Percentiles rank a stretch among this genome's conserved stretches.
phyloP scores from a whole-genome alignment of 2,329 filamentous ascomycete species.

The Neopestalotiopsis sp. region DNA sequence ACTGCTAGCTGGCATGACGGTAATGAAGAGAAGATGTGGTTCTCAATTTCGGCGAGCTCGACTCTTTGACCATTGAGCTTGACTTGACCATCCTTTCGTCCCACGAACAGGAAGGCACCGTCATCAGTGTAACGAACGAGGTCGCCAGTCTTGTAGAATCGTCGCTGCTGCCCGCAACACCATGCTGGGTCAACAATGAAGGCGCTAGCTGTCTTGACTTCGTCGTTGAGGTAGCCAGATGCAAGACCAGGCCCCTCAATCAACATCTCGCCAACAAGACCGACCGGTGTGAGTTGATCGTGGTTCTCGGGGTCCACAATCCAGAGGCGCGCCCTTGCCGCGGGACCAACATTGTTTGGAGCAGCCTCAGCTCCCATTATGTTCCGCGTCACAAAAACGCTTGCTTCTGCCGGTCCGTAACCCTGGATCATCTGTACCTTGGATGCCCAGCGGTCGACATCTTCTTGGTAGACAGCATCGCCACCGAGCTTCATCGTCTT shows the following conservation, averaged over 20 bases:
- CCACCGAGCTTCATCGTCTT: conserved; percentile 16
- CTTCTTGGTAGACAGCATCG: conserved; percentile 3
- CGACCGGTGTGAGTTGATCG: conserved; percentile 21
- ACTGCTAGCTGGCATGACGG: conserved; percentile 12
- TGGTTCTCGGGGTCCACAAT: conserved; percentile 19
- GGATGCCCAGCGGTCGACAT: conserved; percentile 14
- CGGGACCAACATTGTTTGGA: conserved; percentile 10
- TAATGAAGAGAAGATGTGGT: conserved; percentile 16
- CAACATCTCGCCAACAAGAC: conserved; percentile 22
- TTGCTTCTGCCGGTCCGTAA: conserved; percentile 14
- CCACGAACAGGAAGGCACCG: conserved; percentile 32
- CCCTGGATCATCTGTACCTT: conserved; percentile 4
- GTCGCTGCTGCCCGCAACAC: conserved; percentile 19
- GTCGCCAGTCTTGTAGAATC: conserved; percentile 46
- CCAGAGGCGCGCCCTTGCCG: conserved; percentile 15
- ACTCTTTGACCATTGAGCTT: conserved; percentile 20
- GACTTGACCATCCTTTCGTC: conserved; percentile 19
- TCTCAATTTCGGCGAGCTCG: conserved; percentile 19
- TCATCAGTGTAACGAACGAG: conserved; percentile 40
- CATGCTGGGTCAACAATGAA: conserved; percentile 19
- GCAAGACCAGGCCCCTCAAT: conserved; percentile 22
- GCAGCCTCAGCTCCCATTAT: not conserved
- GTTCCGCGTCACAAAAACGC: conserved; percentile 8
- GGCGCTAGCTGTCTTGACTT: conserved; percentile 19
- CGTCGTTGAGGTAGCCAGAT: conserved; percentile 22